Conservation (phyloP, 345 rosid species). For the Sonneratia alba region DNA sequence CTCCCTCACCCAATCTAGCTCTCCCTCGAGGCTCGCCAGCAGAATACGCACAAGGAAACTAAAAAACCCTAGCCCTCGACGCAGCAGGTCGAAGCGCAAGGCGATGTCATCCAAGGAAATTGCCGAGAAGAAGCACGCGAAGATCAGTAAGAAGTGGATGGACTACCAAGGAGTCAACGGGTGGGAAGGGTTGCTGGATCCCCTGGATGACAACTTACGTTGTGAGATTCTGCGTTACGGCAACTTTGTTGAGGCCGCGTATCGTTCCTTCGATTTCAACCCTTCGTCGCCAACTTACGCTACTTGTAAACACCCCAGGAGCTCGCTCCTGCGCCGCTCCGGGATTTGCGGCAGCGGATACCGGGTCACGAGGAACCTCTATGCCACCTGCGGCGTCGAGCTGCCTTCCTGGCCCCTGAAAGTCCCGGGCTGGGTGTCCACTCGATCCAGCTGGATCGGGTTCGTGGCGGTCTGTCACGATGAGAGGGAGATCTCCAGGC, state of each 20-base stretch:
- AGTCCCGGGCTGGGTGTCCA: slow-evolving; percentile 5
- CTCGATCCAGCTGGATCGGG: slow-evolving; percentile 15
- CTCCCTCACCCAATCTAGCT: too few species aligned
- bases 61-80: neutral
- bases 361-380: slow-evolving; percentile 12
- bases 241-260: slow-evolving; percentile 15
- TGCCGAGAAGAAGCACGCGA: neutral
- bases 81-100: slow-evolving; percentile 1
- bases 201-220: slow-evolving; percentile 10
- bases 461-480: slow-evolving; percentile 15
- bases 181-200: slow-evolving; percentile 17
- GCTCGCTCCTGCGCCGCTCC: neutral
- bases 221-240: slow-evolving; percentile 15
- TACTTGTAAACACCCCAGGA: slow-evolving; percentile 10
- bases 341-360: slow-evolving; percentile 9
- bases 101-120: neutral
- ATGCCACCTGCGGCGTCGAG: slow-evolving; percentile 13
- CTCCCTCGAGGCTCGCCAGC: too few species aligned
- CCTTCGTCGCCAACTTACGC: slow-evolving; percentile 10
- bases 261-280: slow-evolving; percentile 10
- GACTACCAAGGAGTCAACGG: slow-evolving; percentile 13
- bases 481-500: slow-evolving; percentile 10
- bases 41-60: too few species aligned
- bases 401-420: slow-evolving; percentile 1
- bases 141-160: slow-evolving; percentile 10